These are phyloP conservation scores for Linum usitatissimum DNA, from an alignment of 345 rosid species.

Conservation along the genomic window DNA sequence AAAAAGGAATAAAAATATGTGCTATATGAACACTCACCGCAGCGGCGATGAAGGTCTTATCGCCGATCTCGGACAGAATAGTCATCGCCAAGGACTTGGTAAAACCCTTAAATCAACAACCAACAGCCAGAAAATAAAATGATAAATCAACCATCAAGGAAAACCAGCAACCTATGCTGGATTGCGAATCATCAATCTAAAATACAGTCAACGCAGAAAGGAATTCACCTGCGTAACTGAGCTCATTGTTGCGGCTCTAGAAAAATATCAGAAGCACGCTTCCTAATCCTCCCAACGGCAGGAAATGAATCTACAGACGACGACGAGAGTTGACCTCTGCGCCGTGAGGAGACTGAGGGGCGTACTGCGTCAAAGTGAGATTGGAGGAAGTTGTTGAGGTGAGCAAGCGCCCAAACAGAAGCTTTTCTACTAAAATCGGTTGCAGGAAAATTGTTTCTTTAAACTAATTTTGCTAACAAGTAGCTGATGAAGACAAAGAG, in stretches of 20 bases:
- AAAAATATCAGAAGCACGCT: neutral
- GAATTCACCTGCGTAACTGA: conserved; percentile 47
- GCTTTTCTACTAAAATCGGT: neutral
- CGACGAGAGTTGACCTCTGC: neutral
- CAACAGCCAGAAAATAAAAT: neutral
- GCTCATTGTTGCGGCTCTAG: conserved; percentile 31
- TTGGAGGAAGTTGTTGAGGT: neutral
- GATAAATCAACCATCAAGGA: neutral
- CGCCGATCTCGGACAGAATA: conserved; percentile 92
- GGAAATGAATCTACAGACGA: neutral
- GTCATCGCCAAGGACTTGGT: conserved; percentile 97
- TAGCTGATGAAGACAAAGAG: no score
- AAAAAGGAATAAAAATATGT: no score
- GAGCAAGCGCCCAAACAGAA: neutral
- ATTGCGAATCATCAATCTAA: neutral
- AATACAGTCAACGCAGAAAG: neutral
- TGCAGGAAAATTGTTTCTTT: no score
- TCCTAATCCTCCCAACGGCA: neutral
- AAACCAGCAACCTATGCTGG: neutral
- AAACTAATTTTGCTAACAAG: no score
- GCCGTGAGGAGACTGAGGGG: neutral
- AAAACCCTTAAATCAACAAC: conserved; percentile 51
- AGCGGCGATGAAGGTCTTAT: conserved; percentile 96
- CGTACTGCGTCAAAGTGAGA: neutral
- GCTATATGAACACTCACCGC: conserved; percentile 44